phyloP scores from a whole-genome alignment of 139 green algal genomes.

The Micromonas pusilla region DNA sequence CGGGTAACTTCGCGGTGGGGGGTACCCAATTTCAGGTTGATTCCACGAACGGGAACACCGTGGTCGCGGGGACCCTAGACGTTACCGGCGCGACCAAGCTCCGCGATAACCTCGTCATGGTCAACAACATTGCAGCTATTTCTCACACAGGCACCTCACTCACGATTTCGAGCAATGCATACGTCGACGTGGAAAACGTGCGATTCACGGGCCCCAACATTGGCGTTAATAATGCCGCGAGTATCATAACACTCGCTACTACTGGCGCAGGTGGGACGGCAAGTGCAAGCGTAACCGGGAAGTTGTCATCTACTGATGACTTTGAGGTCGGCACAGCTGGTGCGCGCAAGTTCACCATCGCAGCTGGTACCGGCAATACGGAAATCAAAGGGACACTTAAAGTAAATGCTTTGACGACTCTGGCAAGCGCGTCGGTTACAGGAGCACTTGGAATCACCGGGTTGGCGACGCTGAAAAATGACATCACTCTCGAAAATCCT shows the following conservation, averaged over 20 bases:
- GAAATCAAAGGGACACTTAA: not conserved
- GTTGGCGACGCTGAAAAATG: too few species aligned
- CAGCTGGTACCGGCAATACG: not conserved
- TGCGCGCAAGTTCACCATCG: not conserved
- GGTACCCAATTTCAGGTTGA: not conserved
- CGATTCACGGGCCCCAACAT: not conserved
- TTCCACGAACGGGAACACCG: not conserved
- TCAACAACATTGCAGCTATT: not conserved
- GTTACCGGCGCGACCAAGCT: not conserved
- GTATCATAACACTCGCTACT: too few species aligned
- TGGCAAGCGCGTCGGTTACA: not conserved
- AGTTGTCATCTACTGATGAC: not conserved
- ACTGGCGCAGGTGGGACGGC: too few species aligned
- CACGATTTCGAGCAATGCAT: not conserved
- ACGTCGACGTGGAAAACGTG: not conserved
- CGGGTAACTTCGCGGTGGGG: not conserved
- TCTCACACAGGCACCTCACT: not conserved
- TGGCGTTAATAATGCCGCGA: not conserved
- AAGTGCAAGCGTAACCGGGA: too few species aligned
- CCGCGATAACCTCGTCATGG: not conserved
- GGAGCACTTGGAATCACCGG: not conserved
- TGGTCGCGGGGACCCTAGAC: not conserved
- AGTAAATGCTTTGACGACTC: not conserved
- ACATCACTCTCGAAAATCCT: too few species aligned
- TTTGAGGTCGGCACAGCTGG: not conserved